Evolutionary conservation across 345 rosid species (phyloP), one percentile per base, ranked within the genome.

Genomic region (Acer campestre): DNA sequence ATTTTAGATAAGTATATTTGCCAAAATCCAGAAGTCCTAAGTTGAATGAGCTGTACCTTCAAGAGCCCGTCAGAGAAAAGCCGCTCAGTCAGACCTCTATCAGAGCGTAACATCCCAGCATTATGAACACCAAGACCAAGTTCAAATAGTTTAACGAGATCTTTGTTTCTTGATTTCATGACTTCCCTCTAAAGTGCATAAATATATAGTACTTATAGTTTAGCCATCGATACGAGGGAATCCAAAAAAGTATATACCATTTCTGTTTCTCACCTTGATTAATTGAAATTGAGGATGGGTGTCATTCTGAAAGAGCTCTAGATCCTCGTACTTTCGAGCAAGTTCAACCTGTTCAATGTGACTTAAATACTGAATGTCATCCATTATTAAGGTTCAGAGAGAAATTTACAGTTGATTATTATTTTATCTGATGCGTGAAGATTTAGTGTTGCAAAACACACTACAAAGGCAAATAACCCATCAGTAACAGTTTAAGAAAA

Each of bases 31-130:
- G 44, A 73, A 80, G 31, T 38, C 61, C 66, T 65, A 69, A 68
- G 14, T 53, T 73, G 72, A 76, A 61, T 56, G 46, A 77, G 75
- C 53, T 61, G 65, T 79, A 93, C 99, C 89, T 92, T 95, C 89
- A 95, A 88, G 68, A 95, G 88, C 80, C 98, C 96, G 76, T 89
- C 94, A 68, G 97, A 90, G 85, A 95, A 93, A 76, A 95, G 93
- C 79, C 88, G 87, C 85, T 95, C 99, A 16, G 99, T 95, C 81
- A 95, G 91, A 81, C 93, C 91, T 81, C 99, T 89, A 80, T 95
- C 99, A 80, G 93, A 80, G 75, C 99, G 91, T 82, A 95, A 81
- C 98, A 95, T 95, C 79, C 99, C 99, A 78, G 99, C 99, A 82
- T 95, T 97, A 88, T 95, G 99, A 83, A 95, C 84, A 59, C 99